A percentile compares a stretch with the other conserved stretches of the same genome.
These are phyloP conservation scores for Parietichytrium sp. DNA, from an alignment of 108 stramenopile species.

Conservation along the genomic window DNA sequence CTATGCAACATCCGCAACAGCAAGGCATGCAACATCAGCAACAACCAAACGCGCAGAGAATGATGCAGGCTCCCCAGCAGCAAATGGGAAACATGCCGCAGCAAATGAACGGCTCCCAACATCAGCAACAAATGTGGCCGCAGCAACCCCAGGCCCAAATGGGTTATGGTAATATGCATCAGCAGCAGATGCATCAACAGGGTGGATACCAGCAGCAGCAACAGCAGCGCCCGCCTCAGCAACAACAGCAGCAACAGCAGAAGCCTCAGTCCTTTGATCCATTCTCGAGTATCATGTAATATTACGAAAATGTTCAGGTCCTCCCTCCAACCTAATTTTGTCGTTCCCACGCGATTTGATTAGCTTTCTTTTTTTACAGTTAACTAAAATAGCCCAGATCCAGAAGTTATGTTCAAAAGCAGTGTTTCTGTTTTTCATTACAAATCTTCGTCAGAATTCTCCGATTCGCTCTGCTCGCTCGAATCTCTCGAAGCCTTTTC, in stretches of 20 bases:
- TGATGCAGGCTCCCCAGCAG: background rate
- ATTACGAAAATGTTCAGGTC: too few relatives aligned
- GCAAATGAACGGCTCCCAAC: background rate
- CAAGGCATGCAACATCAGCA: background rate
- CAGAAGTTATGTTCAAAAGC: too few relatives aligned
- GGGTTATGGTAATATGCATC: background rate
- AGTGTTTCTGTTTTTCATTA: too few relatives aligned
- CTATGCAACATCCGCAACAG: background rate
- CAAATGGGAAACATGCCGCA: background rate
- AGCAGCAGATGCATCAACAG: background rate
- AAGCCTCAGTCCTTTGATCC: too few relatives aligned
- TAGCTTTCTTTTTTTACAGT: too few relatives aligned
- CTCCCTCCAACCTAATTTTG: too few relatives aligned
- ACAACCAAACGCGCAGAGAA: background rate
- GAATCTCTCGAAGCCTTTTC: too few relatives aligned
- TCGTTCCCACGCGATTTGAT: too few relatives aligned
- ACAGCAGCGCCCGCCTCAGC: background rate
- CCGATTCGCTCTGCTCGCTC: too few relatives aligned
- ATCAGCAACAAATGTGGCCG: constrained; percentile 16
- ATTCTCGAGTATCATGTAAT: too few relatives aligned
- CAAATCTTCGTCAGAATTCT: too few relatives aligned
- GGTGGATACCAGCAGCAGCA: background rate
- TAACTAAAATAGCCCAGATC: too few relatives aligned
- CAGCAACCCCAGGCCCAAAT: background rate
- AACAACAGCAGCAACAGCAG: constrained; percentile 6